Conservation (phyloP, 352 stramenopile species). For the Phytophthora quininea region DNA sequence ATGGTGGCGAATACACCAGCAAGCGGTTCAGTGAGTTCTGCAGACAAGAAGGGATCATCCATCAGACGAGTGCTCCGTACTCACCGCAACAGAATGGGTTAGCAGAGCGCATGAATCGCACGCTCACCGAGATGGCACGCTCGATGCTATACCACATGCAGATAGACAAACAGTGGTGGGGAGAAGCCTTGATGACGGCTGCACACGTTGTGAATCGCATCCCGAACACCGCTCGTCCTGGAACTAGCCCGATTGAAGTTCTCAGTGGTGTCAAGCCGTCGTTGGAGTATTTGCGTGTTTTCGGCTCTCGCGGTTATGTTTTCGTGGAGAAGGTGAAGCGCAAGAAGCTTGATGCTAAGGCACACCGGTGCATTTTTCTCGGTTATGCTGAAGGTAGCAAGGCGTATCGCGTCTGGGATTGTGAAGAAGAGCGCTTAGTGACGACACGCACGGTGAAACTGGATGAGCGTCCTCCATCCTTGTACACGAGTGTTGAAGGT, state of each 20-base stretch:
- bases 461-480: neutral
- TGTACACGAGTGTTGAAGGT: neutral
- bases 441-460: neutral
- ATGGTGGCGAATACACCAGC: conserved; percentile 25
- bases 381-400: conserved; percentile 15
- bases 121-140: conserved; percentile 8
- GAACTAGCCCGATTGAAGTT: conserved; percentile 13
- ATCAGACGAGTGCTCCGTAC: conserved; percentile 23
- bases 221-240: conserved; percentile 14
- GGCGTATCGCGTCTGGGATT: conserved; percentile 1
- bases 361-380: conserved; percentile 14
- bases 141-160: conserved; percentile 12
- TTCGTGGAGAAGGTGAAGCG: conserved; percentile 21
- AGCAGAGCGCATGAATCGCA: conserved; percentile 18
- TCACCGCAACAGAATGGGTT: conserved; percentile 20
- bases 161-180: conserved; percentile 17
- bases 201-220: conserved; percentile 12
- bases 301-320: conserved; percentile 18
- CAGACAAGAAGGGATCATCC: conserved; percentile 4
- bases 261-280: conserved; percentile 7
- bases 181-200: conserved; percentile 17
- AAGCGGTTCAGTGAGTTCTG: conserved; percentile 18
- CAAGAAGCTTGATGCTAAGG: conserved; percentile 16
- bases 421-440: neutral
- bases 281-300: conserved; percentile 20